These are phyloP conservation scores for Ashbya aceris DNA, from an alignment of 1,139 yeast genomes.

Conservation along the genomic window DNA sequence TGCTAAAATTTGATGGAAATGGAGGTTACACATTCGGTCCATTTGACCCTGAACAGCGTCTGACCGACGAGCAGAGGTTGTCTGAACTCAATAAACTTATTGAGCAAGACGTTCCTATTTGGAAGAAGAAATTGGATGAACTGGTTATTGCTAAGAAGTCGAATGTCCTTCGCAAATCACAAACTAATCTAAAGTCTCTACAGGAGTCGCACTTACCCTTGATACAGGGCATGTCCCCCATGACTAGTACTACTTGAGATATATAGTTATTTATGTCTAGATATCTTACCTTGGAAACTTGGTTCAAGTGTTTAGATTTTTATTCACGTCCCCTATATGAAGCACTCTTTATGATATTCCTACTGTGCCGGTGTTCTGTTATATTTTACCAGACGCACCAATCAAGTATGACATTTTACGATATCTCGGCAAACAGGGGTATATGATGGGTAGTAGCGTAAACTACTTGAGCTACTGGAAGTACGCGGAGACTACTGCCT, in stretches of 20 bases:
- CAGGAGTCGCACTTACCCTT: not conserved
- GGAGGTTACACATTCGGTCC: slow-evolving; percentile 66
- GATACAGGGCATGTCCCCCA: not conserved
- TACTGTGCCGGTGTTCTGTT: too few species aligned
- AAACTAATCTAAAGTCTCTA: slow-evolving; percentile 17
- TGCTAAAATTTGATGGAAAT: slow-evolving; percentile 78
- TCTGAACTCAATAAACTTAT: slow-evolving; percentile 53
- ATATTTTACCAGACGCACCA: too few species aligned
- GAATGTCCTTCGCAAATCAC: slow-evolving; percentile 24
- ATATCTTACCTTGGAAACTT: too few species aligned
- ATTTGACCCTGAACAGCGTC: slow-evolving; percentile 59
- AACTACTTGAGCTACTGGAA: slow-evolving; percentile 33
- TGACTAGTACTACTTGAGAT: not conserved
- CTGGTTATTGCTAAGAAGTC: slow-evolving; percentile 39
- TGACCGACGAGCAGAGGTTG: slow-evolving; percentile 64
- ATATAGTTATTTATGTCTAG: too few species aligned
- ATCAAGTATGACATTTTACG: too few species aligned
- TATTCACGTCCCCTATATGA: too few species aligned
- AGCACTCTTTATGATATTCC: too few species aligned
- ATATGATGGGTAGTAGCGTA: not conserved
- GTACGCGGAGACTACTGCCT: slow-evolving; percentile 37
- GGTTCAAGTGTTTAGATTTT: too few species aligned
- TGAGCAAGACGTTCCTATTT: slow-evolving; percentile 52
- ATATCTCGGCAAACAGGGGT: not conserved
- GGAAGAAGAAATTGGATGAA: slow-evolving; percentile 55